Base-by-base conservation (phyloP, 2,329 filamentous ascomycete species). In the Sporothrix schenckii region DNA sequence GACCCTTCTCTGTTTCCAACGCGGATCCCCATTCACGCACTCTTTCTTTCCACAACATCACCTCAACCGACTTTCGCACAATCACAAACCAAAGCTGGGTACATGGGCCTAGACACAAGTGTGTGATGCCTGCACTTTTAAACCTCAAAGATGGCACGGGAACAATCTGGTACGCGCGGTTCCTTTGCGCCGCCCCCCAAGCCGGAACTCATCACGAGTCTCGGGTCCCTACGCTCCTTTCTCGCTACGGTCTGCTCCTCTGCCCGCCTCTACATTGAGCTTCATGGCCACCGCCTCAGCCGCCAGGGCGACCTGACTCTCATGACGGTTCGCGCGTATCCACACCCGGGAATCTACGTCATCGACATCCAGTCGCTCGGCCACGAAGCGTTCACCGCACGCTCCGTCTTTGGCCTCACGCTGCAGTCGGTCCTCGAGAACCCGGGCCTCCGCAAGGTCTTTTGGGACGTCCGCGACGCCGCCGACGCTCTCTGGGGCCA, bases 401-500 rank as follows among this genome's bases (percentile, higher is more conserved):
- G 60, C 1, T 19, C 44, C 9, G 34, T 21, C 6, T 14, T 69
- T 13, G 72, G 71, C 6, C 67, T 47, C 3, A 74, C 74, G 6
- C 73, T 78, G 11, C 71, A 72, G 69, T 69, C 69, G 13, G 68
- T 76, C 5, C 66, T 77, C 1, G 74, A 76, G 49, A 68, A 74
- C 21, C 58, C 72, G 0, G 2, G 9, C 19, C 60, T 74, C 7
- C 65, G 73, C 13, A 78, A 78, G 66, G 73, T 14, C 27, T 16
- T 77, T 34, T 77, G 74, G 72, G 77, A 78, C 70, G 74, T 77
- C 2, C 73, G 76, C n/a, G 72, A 74, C 56, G 74, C 75, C 65
- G 73, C 77, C 52, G 76, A 77, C 34, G 75, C 76, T 3, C 74
- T 78, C 1, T 77, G 72, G 72, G 56, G 74, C 1, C 73, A 72